Conservation (phyloP, 768 basidiomycete species). For the Cyclocybe aegerita region DNA sequence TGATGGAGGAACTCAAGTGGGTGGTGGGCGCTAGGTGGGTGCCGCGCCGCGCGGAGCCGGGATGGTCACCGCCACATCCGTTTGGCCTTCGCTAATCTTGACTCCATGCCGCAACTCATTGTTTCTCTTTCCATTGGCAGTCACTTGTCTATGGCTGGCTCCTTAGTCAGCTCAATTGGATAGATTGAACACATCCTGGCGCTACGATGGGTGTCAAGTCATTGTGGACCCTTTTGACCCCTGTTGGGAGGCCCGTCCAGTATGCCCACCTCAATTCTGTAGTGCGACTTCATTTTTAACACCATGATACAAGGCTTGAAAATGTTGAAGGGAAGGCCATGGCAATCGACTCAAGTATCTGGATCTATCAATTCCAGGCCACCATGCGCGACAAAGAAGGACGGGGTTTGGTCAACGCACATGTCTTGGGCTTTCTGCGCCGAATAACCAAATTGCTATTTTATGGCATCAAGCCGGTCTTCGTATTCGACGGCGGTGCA, state of each 20-base stretch:
- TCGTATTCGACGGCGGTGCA: slow-evolving; percentile 98
- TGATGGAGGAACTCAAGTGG: too few species aligned
- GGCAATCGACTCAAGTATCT: slow-evolving; percentile 98
- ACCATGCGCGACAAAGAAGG: slow-evolving; percentile 99
- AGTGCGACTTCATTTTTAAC: neutral
- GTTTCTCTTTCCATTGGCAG: neutral
- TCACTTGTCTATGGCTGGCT: slow-evolving; percentile 1
- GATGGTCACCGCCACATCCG: too few species aligned
- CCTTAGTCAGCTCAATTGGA: neutral
- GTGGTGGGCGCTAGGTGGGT: too few species aligned
- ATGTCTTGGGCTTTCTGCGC: slow-evolving; percentile 87
- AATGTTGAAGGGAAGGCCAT: slow-evolving; percentile 92
- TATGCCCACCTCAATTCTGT: slow-evolving; percentile 34
- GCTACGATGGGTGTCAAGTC: slow-evolving; percentile 91
- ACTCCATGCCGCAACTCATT: neutral
- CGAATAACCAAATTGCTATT: slow-evolving; percentile 94
- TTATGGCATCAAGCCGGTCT: slow-evolving; percentile 97
- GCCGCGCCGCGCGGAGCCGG: too few species aligned
- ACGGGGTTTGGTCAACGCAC: slow-evolving; percentile 85
- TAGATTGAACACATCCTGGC: neutral
- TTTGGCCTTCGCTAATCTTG: neutral
- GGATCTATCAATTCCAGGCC: slow-evolving; percentile 99
- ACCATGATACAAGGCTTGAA: slow-evolving; percentile 62
- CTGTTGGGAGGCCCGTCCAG: slow-evolving; percentile 95
- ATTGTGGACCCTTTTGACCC: slow-evolving; percentile 87